Evolutionary conservation across 208 protist genomes (phyloP).

Genomic region (Endotrypanum monterogeii): DNA sequence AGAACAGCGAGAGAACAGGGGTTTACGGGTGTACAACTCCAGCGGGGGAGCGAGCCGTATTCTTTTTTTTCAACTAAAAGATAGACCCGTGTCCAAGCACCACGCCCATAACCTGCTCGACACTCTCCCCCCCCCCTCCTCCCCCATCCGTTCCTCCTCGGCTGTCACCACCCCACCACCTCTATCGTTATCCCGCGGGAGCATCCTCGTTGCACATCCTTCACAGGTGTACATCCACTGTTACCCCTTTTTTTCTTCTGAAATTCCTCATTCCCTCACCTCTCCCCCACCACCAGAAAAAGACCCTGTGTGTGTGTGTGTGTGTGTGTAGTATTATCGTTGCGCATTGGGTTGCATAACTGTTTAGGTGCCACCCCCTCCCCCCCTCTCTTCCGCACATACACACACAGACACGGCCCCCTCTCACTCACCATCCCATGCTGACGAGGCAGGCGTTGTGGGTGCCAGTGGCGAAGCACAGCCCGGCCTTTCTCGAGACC

Average conservation of each 20-base stretch:
- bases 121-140: not conserved
- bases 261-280: not conserved
- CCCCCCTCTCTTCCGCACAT: too few species aligned
- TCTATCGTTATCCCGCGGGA: not conserved
- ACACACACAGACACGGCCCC: constrained; percentile 2
- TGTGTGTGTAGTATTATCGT: not conserved
- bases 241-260: not conserved
- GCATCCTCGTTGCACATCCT: not conserved
- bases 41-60: not conserved
- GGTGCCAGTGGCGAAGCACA: constrained; percentile 56
- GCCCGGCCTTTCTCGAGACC: constrained; percentile 44
- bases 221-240: not conserved
- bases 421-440: constrained; percentile 28
- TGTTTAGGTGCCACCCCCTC: not conserved
- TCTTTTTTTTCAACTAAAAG: not conserved
- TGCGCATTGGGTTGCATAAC: not conserved
- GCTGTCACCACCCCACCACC: not conserved
- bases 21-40: not conserved
- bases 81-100: not conserved
- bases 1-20: not conserved
- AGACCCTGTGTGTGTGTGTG: not conserved
- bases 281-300: not conserved
- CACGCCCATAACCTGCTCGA: not conserved
- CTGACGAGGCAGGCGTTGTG: constrained; percentile 56
- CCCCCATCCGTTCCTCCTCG: not conserved